A percentile compares a stretch with the other conserved stretches of the same genome.
Conservation (phyloP, 192 early-diverging fungal species). For the Mortierella antarctica region DNA sequence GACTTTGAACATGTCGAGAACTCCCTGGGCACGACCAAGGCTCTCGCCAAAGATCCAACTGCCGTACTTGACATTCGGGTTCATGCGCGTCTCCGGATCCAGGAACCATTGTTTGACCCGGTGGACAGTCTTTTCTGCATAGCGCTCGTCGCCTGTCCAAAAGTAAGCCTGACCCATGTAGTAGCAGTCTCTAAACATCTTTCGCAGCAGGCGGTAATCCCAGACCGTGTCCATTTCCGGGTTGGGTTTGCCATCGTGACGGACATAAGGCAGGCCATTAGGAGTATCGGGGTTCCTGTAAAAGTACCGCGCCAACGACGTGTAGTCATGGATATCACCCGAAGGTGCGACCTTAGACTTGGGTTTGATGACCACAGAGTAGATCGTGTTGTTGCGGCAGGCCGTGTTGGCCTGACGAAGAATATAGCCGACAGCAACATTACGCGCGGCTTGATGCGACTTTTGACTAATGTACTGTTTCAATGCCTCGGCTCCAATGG, state of each 20-base stretch:
- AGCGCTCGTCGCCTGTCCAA: conserved; percentile 60
- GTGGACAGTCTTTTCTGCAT: conserved; percentile 57
- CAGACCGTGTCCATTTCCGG: conserved; percentile 59
- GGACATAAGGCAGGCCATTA: conserved; percentile 61
- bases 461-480: conserved; percentile 7
- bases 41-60: conserved; percentile 57
- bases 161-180: conserved; percentile 65
- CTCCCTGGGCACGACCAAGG: conserved; percentile 47
- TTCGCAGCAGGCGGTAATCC: conserved; percentile 55
- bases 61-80: conserved; percentile 68
- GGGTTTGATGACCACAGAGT: conserved; percentile 64
- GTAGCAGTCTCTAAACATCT: conserved; percentile 54
- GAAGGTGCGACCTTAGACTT: conserved; percentile 53
- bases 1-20: conserved; percentile 60
- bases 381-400: conserved; percentile 52
- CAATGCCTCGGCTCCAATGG: conserved; percentile 12
- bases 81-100: conserved; percentile 64
- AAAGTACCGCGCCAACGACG: conserved; percentile 67
- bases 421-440: conserved; percentile 19
- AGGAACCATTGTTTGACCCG: conserved; percentile 67
- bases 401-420: conserved; percentile 48
- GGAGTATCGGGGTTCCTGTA: conserved; percentile 57
- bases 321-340: conserved; percentile 64
- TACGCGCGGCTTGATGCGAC: neutral
- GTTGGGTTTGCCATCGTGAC: conserved; percentile 61